Base-by-base conservation (phyloP, 2,329 filamentous ascomycete species). In the Colletotrichum sp. region DNA sequence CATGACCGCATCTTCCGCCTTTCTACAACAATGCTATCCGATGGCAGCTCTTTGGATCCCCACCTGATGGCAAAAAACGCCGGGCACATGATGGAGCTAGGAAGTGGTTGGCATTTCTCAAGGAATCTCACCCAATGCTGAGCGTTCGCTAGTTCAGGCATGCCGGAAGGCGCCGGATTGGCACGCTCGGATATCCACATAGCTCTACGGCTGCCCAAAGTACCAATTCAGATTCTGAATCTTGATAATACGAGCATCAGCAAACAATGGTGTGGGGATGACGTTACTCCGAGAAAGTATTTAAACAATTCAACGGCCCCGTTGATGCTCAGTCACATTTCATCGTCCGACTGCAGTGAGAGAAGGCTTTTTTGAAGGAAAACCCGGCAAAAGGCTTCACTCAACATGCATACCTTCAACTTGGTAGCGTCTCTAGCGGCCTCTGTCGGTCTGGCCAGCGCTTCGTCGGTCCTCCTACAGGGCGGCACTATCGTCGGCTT, bases 401-500 rank as follows among this genome's bases (percentile, higher is more conserved):
- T 16, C 69, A 36, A 13, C 5, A 76, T 76, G 74, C 49, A 68
- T 21, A 18, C 65, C 10, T 13, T 69, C 28, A 62, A 62, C 18
- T 24, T 74, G 10, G 70, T 49, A 9, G 28, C 74, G 21, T 64
- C 70, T n/a, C 21, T 76, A 5, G 28, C 55, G 55, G 69, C 55
- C 30, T 49, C 55, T 10, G 52, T 21, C 16, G 24, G 63, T 21
- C 16, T 76, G n/a, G 65, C 74, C 30, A 55, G 55, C 32, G 76
- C 81, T 13, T 76, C 77, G n/a, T 76, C 77, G 5, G 57, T 80
- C n/a, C 72, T 85, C 6, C 80, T 85, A 49, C 77, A 72, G 8
- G 82, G 84, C 32, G 86, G 83, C 24, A 88, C 86, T 21, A 84
- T 88, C 62, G 81, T 88, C 65, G 82, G 83, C n/a, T 88, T 85